A percentile compares a stretch with the other conserved stretches of the same genome.
phyloP scores from a whole-genome alignment of 2,329 filamentous ascomycete species.

The Penicillium occitanis region DNA sequence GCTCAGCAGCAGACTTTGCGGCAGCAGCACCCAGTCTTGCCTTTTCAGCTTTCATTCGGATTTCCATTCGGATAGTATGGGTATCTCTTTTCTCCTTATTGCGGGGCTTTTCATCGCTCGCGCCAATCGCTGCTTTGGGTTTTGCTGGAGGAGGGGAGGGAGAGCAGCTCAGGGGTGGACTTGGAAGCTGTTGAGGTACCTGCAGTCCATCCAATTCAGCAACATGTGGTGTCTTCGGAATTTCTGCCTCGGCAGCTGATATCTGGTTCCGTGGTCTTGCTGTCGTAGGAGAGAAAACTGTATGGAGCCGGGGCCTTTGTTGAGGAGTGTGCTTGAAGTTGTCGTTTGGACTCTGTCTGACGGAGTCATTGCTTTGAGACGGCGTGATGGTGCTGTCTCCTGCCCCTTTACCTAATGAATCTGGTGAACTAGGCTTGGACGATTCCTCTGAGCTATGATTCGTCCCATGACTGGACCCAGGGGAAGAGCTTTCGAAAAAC shows the following conservation, averaged over 20 bases:
- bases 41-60: conserved; percentile 20
- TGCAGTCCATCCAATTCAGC: conserved; percentile 40
- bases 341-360: conserved; percentile 3
- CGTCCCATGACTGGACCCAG: background rate
- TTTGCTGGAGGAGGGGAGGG: conserved; percentile 12
- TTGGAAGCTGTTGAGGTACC: conserved; percentile 26
- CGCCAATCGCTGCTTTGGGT: conserved; percentile 21
- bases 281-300: conserved; percentile 11
- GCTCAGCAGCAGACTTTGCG: conserved; percentile 15
- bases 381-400: background rate
- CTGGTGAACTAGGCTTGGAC: background rate
- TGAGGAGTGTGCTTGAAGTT: conserved; percentile 12
- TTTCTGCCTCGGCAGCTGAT: conserved; percentile 18
- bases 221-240: conserved; percentile 31
- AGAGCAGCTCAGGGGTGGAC: conserved; percentile 14
- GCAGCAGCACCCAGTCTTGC: conserved; percentile 12
- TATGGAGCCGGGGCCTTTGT: conserved; percentile 2
- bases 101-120: background rate
- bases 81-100: conserved; percentile 8
- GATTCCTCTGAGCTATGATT: background rate
- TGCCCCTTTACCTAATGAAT: conserved; percentile 9
- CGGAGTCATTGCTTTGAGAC: background rate
- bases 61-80: conserved; percentile 20
- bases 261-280: conserved; percentile 17
- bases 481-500: conserved; percentile 8